These are phyloP conservation scores for Euphrasia arctica DNA, from an alignment of 305 asterid species.

Conservation along the genomic window DNA sequence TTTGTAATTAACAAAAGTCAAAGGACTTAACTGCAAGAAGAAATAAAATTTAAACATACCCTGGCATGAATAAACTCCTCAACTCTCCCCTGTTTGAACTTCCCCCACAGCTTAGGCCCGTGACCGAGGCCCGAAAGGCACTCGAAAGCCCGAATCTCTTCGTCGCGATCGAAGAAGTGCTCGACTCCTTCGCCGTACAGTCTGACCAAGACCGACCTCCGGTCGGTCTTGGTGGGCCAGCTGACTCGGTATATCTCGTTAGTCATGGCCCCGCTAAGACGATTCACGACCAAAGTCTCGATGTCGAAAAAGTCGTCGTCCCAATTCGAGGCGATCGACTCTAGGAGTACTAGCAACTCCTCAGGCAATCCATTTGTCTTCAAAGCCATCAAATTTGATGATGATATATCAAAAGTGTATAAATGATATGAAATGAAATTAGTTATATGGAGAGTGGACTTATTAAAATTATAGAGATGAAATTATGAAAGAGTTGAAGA, in stretches of 20 bases:
- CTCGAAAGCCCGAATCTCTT: constrained; percentile 69
- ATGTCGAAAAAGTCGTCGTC: constrained; percentile 51
- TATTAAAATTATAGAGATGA: not conserved
- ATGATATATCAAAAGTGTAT: no score
- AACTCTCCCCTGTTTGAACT: constrained; percentile 65
- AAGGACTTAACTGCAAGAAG: not conserved
- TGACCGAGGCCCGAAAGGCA: constrained; percentile 55
- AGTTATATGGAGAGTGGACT: not conserved
- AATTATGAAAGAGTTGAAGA: not conserved
- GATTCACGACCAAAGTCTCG: constrained; percentile 43
- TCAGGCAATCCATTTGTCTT: constrained; percentile 60
- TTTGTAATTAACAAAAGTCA: not conserved
- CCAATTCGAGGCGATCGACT: constrained; percentile 56
- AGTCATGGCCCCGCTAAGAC: constrained; percentile 88
- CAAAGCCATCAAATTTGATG: constrained; percentile 62
- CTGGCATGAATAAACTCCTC: constrained; percentile 91
- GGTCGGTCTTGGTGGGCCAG: constrained; percentile 49
- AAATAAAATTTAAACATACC: constrained; percentile 40
- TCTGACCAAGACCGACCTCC: constrained; percentile 66
- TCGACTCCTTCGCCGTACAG: constrained; percentile 88
- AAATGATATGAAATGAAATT: not conserved
- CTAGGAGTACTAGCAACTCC: constrained; percentile 50
- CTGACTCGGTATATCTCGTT: constrained; percentile 65
- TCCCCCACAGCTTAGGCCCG: constrained; percentile 81
- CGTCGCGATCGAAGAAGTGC: constrained; percentile 66